Conservation (phyloP, 345 rosid genomes). For the Ceriops tagal region DNA sequence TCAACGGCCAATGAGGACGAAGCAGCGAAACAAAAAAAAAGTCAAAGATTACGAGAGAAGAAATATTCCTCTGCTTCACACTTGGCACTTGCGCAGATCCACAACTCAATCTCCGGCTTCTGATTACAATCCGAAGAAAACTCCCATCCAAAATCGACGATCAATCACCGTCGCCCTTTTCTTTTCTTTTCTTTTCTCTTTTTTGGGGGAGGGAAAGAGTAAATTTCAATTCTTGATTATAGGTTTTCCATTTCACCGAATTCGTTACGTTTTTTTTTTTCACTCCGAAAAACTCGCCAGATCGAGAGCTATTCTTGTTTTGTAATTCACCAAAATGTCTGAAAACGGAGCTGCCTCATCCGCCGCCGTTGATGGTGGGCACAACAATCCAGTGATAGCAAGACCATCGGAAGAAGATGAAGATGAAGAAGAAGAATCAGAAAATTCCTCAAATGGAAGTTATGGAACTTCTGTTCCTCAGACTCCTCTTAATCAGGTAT, state of each 20-base stretch:
- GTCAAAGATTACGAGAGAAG: background rate
- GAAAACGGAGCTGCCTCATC: conserved; percentile 21
- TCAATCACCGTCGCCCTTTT: background rate
- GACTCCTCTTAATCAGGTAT: conserved; percentile 24
- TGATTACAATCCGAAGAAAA: background rate
- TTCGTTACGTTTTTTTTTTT: background rate
- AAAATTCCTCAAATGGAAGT: conserved; percentile 8
- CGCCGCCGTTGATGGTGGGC: too few relatives aligned
- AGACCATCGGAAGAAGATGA: conserved; percentile 14
- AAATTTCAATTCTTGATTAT: conserved; percentile 5
- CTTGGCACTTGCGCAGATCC: background rate
- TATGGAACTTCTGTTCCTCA: conserved; percentile 10
- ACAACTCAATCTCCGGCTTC: background rate
- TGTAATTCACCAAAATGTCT: conserved; percentile 35
- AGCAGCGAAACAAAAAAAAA: too few relatives aligned
- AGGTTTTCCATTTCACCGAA: conserved; percentile 10
- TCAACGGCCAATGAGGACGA: too few relatives aligned
- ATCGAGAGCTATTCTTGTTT: background rate
- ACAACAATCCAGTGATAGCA: too few relatives aligned
- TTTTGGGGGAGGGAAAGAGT: background rate
- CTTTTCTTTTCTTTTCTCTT: background rate
- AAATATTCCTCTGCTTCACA: background rate
- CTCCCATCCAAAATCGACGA: background rate
- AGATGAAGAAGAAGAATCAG: conserved; percentile 2
- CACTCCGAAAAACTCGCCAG: background rate